Evolutionary conservation across 1,139 yeast genomes (phyloP).

Genomic region (Candida sp.): DNA sequence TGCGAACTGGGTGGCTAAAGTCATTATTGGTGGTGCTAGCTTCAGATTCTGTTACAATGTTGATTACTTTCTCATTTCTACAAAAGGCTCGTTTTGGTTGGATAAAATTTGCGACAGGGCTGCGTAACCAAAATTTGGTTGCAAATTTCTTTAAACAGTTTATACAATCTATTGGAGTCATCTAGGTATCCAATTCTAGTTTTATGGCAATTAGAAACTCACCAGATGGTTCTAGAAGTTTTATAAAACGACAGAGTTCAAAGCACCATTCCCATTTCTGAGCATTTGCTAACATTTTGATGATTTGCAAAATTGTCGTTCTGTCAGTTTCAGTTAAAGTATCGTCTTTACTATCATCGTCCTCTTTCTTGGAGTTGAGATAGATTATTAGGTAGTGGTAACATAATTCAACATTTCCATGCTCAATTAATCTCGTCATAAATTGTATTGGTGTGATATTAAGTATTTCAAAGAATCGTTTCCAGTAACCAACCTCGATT

Average conservation of each 20-base stretch:
- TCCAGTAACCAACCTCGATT: constrained; percentile 42
- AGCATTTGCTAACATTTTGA: constrained; percentile 28
- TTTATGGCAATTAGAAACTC: constrained; percentile 19
- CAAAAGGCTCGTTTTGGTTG: not conserved
- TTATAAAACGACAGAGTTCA: constrained; percentile 44
- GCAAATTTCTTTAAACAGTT: not conserved
- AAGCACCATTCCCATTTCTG: constrained; percentile 45
- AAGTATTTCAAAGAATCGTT: constrained; percentile 29
- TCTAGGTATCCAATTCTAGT: not conserved
- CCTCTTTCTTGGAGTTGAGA: constrained; percentile 37
- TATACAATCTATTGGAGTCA: no score
- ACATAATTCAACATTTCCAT: constrained; percentile 36
- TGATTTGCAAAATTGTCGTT: constrained; percentile 30
- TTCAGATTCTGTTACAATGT: not conserved
- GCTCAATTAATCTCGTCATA: constrained; percentile 33
- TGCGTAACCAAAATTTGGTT: not conserved
- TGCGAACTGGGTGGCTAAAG: constrained; percentile 80
- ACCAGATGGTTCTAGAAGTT: constrained; percentile 39
- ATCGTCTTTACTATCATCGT: constrained; percentile 14
- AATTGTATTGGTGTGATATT: constrained; percentile 35
- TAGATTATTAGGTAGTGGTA: constrained; percentile 42
- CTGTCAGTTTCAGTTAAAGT: constrained; percentile 28
- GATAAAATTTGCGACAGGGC: constrained; percentile 3
- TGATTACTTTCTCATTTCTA: not conserved
- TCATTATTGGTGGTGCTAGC: constrained; percentile 28